Conservation (phyloP, 345 rosid species). For the Salix viminalis region DNA sequence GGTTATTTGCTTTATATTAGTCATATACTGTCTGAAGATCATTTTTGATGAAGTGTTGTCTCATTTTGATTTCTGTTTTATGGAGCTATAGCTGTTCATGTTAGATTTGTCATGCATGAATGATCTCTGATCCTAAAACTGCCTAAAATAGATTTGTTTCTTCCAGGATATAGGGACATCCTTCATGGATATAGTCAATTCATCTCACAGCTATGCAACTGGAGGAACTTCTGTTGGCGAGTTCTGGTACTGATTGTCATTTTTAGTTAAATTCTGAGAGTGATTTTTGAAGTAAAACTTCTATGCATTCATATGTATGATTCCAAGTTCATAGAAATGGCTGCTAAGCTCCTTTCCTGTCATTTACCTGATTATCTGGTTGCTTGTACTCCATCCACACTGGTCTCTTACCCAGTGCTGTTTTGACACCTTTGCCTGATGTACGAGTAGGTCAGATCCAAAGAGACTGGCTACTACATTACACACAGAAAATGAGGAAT, state of each 20-base stretch:
- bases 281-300: background rate
- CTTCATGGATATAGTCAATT: slow-evolving; percentile 81
- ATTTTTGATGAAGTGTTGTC: background rate
- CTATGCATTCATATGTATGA: background rate
- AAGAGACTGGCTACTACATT: slow-evolving; percentile 68
- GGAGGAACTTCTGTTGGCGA: slow-evolving; percentile 84
- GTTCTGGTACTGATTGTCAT: slow-evolving; percentile 58
- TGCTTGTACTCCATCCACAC: background rate
- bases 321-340: background rate
- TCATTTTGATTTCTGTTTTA: background rate
- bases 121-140: background rate
- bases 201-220: slow-evolving; percentile 86
- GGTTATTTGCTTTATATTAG: slow-evolving; percentile 37
- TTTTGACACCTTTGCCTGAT: slow-evolving; percentile 10
- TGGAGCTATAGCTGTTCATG: background rate
- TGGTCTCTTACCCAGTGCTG: background rate
- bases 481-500: slow-evolving; percentile 72
- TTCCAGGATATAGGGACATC: slow-evolving; percentile 61
- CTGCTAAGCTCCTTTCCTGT: background rate
- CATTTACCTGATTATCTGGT: background rate
- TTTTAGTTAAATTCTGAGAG: background rate
- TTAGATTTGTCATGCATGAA: background rate
- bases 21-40: background rate
- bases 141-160: slow-evolving; percentile 5
- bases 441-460: slow-evolving; percentile 62